These are phyloP conservation scores for Kalanchoe fedtschenkoi DNA, from an alignment of 164 flowering plant species.

Conservation along the genomic window DNA sequence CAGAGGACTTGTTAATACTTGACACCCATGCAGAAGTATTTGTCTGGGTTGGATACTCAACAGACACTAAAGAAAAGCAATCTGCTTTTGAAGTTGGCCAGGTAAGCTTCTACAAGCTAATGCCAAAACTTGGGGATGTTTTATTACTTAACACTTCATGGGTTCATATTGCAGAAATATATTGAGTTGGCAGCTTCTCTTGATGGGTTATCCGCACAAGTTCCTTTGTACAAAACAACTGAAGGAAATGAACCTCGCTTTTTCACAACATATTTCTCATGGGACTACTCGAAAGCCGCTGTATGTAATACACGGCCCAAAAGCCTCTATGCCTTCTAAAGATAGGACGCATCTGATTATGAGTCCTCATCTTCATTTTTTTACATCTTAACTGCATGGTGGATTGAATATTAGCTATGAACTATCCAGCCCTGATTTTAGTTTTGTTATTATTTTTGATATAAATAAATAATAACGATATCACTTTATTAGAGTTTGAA, in stretches of 20 bases:
- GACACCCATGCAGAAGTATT: constrained; percentile 97
- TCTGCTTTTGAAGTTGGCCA: constrained; percentile 82
- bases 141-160: neutral
- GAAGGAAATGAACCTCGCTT: constrained; percentile 99
- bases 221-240: constrained; percentile 81
- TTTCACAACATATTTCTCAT: constrained; percentile 85
- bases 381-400: neutral
- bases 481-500: too few relatives aligned
- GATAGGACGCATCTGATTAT: neutral
- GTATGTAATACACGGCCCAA: constrained; percentile 34
- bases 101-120: constrained; percentile 29
- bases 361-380: neutral
- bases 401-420: too few relatives aligned
- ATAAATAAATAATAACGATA: too few relatives aligned
- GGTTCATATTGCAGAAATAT: constrained; percentile 51
- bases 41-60: constrained; percentile 93
- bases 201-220: constrained; percentile 68
- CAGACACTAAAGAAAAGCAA: constrained; percentile 81
- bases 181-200: constrained; percentile 61
- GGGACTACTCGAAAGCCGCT: constrained; percentile 84
- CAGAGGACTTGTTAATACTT: constrained; percentile 87
- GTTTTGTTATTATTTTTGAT: too few relatives aligned
- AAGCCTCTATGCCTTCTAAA: neutral
- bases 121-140: neutral
- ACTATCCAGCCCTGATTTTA: too few relatives aligned